Evolutionary conservation across 371 early-diverging fungal genomes (phyloP), one percentile per base, ranked within the genome.

Genomic region (Mortierella sp.): DNA sequence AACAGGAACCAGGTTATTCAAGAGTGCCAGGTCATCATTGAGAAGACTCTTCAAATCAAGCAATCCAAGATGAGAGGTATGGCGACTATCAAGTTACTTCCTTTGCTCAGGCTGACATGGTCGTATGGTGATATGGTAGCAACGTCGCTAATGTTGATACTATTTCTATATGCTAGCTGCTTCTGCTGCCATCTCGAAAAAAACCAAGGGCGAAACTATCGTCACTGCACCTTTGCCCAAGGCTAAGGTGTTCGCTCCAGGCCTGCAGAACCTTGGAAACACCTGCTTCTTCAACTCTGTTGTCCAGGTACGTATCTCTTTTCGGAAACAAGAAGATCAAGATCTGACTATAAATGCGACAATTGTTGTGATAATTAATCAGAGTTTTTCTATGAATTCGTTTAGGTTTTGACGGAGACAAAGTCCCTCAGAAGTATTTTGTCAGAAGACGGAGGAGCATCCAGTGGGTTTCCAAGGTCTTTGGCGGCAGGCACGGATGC

Each of bases 201-300:
- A 85, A 71, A 73, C 74, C 26, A 85, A 78, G 51, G 77, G 76
- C 37, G 43, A 40, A 5, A 26, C 76, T 44, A 37, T 54, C 2
- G n/a, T 72, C n/a, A 55, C 53, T 26, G 14, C 64, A 0, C 8
- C 72, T 11, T 53, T 53, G 50, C 11, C 69, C 53, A 91, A 78
- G 46, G 64, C 67, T 61, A 88, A 89, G 71, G 77, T 90, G 28
- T 81, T 85, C 43, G 92, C 93, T 1, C 90, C 91, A 10, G 97
- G 97, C 0, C 83, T 97, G 69, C 90, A 90, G 79, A 97, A 97
- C 79, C 86, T 97, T 44, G 98, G 98, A 24, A 98, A 98, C 85
- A 97, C 97, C 3, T 98, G 98, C 81, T 98, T 94, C 87, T 93
- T 98, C 90, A 98, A 97, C 89, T 92, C 95, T 26, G 91, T 93